Evolutionary conservation across 768 basidiomycete genomes (phyloP).

Genomic region (Xerocomus potaroensis): DNA sequence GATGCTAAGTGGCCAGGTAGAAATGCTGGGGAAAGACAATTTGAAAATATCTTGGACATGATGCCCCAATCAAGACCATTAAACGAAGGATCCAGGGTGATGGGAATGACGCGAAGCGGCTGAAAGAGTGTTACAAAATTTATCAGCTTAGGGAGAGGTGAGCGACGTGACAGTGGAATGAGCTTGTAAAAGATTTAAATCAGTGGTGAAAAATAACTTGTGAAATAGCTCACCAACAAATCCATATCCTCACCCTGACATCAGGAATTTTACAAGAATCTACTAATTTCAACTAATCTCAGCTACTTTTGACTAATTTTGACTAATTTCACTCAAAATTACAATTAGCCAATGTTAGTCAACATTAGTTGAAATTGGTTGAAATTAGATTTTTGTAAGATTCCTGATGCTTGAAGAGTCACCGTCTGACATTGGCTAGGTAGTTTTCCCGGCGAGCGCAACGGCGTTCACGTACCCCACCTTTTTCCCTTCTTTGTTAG

Average conservation of each 20-base stretch:
- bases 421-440: slow-evolving; percentile 34
- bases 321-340: no score
- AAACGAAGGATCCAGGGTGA: slow-evolving; percentile 56
- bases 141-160: slow-evolving; percentile 80
- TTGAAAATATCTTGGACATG: slow-evolving; percentile 64
- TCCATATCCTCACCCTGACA: slow-evolving; percentile 49
- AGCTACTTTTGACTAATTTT: no score
- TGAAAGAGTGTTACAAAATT: slow-evolving; percentile 77
- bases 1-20: slow-evolving; percentile 8
- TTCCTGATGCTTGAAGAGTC: no score
- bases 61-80: slow-evolving; percentile 67
- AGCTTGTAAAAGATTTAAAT: slow-evolving; percentile 41
- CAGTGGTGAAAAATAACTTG: neutral
- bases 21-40: slow-evolving; percentile 38
- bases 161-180: slow-evolving; percentile 83
- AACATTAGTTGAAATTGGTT: no score
- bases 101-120: slow-evolving; percentile 74
- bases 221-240: slow-evolving; percentile 51
- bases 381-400: no score
- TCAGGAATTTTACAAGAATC: slow-evolving; percentile 40
- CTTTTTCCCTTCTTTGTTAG: slow-evolving; percentile 45
- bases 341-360: no score
- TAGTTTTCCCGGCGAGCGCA: slow-evolving; percentile 52
- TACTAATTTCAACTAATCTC: no score
- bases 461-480: slow-evolving; percentile 87